phyloP scores from a whole-genome alignment of 2,329 filamentous ascomycete genomes.

The Penicillium sp. region DNA sequence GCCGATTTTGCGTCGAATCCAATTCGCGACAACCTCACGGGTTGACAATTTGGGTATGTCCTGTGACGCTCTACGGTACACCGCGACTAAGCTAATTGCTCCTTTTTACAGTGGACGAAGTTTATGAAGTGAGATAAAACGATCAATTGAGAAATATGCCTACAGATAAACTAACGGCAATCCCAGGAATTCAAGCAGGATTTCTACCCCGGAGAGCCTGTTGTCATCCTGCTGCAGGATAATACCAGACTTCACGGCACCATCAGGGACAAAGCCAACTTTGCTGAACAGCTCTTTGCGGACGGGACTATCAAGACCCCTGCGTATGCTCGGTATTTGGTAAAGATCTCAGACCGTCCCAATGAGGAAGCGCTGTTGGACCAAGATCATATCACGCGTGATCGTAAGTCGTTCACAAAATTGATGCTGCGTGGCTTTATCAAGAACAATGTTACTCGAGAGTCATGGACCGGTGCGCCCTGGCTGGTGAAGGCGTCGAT shows the following conservation, averaged over 20 bases:
- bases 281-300: constrained; percentile 58
- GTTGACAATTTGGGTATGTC: constrained; percentile 71
- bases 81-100: constrained; percentile 14
- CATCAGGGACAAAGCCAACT: constrained; percentile 82
- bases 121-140: constrained; percentile 46
- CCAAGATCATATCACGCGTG: constrained; percentile 78
- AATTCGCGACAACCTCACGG: constrained; percentile 84
- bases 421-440: constrained; percentile 90
- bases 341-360: constrained; percentile 68
- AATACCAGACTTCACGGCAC: constrained; percentile 71
- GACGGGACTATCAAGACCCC: constrained; percentile 68
- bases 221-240: constrained; percentile 69
- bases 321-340: constrained; percentile 77
- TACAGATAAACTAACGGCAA: constrained; percentile 4
- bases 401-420: constrained; percentile 92
- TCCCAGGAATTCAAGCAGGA: constrained; percentile 74
- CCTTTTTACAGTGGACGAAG: constrained; percentile 46
- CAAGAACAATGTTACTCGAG: constrained; percentile 88
- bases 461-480: constrained; percentile 92
- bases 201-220: constrained; percentile 85
- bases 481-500: constrained; percentile 91
- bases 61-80: neutral
- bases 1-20: constrained; percentile 84
- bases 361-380: constrained; percentile 77
- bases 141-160: neutral